Percentiles rank a stretch among this genome's conserved stretches.
phyloP scores from a whole-genome alignment of 257 asterid genomes.

The Rhazya stricta region DNA sequence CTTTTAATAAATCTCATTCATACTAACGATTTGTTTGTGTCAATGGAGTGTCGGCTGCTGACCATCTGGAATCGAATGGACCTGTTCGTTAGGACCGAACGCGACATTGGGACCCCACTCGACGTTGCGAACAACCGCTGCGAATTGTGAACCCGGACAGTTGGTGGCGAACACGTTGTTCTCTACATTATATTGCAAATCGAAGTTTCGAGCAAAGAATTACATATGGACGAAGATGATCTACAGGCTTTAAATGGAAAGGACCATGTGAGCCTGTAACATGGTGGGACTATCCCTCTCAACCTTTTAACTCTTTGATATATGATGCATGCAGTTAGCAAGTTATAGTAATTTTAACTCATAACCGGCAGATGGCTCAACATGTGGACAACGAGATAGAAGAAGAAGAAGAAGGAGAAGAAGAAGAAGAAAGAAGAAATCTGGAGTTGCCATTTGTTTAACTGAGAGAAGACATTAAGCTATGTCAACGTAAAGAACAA shows the following conservation, averaged over 20 bases:
- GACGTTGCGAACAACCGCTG: background rate
- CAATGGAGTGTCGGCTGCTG: background rate
- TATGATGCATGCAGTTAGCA: background rate
- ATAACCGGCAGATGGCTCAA: background rate
- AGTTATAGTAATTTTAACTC: background rate
- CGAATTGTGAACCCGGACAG: background rate
- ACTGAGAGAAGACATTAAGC: background rate
- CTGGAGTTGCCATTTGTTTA: background rate
- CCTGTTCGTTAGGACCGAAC: background rate
- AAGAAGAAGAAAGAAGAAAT: background rate
- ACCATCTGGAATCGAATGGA: background rate
- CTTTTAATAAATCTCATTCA: too few species aligned
- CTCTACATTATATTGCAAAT: background rate
- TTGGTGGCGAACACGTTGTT: background rate
- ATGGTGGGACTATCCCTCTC: background rate
- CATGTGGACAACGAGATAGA: background rate
- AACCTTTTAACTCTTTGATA: background rate
- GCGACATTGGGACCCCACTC: background rate
- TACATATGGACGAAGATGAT: background rate
- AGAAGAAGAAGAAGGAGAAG: background rate
- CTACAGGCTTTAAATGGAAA: background rate
- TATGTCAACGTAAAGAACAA: conserved; percentile 15
- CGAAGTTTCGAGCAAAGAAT: background rate
- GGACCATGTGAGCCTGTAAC: conserved; percentile 8
- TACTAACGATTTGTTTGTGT: background rate